Conservation (phyloP, 257 asterid species). For the Ajuga chamaepitys region DNA sequence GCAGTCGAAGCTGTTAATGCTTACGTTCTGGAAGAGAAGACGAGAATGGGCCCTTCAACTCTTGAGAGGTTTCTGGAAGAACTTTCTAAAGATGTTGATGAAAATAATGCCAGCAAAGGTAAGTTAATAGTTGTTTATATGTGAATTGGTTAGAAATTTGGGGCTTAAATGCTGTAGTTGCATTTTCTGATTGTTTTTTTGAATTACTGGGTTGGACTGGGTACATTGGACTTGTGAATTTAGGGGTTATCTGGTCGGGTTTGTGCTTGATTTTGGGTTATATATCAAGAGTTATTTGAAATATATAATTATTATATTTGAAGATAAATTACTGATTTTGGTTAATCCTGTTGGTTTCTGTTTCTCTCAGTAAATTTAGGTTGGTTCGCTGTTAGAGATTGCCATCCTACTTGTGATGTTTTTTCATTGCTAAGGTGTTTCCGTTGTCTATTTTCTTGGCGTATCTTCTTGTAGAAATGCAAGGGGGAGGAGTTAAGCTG, state of each 20-base stretch:
- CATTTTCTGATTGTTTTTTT: not conserved
- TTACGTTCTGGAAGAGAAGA: conserved; percentile 50
- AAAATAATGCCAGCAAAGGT: conserved; percentile 27
- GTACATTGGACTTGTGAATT: too few relatives aligned
- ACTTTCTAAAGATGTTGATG: conserved; percentile 15
- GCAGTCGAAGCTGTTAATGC: conserved; percentile 36
- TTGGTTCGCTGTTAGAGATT: too few relatives aligned
- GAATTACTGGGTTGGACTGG: not conserved
- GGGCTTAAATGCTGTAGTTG: not conserved
- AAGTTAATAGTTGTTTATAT: not conserved
- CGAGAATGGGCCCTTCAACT: conserved; percentile 61
- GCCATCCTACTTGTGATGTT: too few relatives aligned
- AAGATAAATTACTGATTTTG: too few relatives aligned
- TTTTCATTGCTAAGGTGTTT: not conserved
- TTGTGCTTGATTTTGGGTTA: too few relatives aligned
- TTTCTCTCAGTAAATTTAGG: not conserved
- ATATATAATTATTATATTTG: too few relatives aligned
- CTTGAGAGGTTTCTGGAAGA: conserved; percentile 36
- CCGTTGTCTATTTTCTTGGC: not conserved
- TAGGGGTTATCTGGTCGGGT: too few relatives aligned
- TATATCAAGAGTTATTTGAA: too few relatives aligned
- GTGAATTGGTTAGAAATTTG: not conserved
- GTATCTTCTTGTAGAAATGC: conserved; percentile 25
- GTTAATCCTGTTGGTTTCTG: too few relatives aligned
- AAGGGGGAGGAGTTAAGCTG: conserved; percentile 20